These are phyloP conservation scores for Ogataea naganishii DNA, from an alignment of 805 yeast species.

Conservation along the genomic window DNA sequence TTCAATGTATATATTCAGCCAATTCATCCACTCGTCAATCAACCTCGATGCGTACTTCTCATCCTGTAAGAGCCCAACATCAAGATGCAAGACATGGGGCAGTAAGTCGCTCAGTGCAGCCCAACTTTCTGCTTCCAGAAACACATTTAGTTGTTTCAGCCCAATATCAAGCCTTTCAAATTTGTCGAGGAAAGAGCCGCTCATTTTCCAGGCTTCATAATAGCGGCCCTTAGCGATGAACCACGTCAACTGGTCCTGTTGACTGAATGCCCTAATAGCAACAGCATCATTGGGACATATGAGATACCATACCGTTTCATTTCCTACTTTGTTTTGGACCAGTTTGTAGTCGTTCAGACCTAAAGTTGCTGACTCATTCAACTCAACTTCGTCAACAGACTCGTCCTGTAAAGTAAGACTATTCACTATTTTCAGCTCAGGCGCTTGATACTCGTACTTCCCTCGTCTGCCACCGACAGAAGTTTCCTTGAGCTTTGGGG, in stretches of 20 bases:
- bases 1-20: constrained; percentile 46
- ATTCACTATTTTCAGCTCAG: constrained; percentile 69
- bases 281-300: constrained; percentile 80
- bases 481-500: constrained; percentile 22
- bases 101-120: constrained; percentile 43
- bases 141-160: constrained; percentile 37
- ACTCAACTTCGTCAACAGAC: constrained; percentile 69
- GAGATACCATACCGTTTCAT: constrained; percentile 44
- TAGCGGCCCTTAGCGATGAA: constrained; percentile 43
- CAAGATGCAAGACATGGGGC: constrained; percentile 24
- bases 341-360: constrained; percentile 79
- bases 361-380: constrained; percentile 45
- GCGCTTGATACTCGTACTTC: constrained; percentile 32
- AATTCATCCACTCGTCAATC: constrained; percentile 52
- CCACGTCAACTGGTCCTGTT: constrained; percentile 71
- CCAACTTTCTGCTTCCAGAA: constrained; percentile 43
- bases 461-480: constrained; percentile 10
- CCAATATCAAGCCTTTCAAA: constrained; percentile 53
- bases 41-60: constrained; percentile 14
- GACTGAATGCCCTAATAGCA: constrained; percentile 59
- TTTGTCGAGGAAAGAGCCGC: constrained; percentile 45
- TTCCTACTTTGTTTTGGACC: constrained; percentile 30
- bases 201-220: constrained; percentile 72
- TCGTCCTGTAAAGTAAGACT: constrained; percentile 59
- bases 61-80: constrained; percentile 11